These are phyloP conservation scores for Brasenia schreberi DNA, from an alignment of 164 flowering plant genomes.

Conservation along the genomic window DNA sequence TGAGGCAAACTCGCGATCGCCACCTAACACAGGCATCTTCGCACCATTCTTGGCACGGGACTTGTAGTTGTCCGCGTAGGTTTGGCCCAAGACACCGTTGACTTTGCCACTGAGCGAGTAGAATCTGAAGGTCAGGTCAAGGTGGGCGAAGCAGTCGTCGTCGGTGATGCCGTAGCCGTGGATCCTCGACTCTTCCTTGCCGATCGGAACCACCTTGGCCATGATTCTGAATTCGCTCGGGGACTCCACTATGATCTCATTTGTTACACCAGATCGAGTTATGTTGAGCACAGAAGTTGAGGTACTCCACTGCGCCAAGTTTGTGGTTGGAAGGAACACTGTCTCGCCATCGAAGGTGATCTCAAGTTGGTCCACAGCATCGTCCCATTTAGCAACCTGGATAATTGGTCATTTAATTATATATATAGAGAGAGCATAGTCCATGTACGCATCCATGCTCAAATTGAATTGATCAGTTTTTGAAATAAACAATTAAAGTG, in stretches of 20 bases:
- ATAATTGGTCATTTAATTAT: neutral
- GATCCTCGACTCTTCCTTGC: neutral
- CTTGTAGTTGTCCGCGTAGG: neutral
- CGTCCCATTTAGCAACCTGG: constrained; percentile 12
- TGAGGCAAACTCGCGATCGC: constrained; percentile 2
- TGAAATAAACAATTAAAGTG: too few relatives aligned
- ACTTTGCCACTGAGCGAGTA: neutral
- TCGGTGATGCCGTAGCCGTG: constrained; percentile 29
- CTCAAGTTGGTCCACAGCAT: constrained; percentile 11
- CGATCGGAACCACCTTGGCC: constrained; percentile 4
- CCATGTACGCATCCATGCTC: too few relatives aligned
- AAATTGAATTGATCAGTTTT: too few relatives aligned
- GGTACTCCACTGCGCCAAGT: constrained; percentile 7
- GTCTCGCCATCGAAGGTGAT: constrained; percentile 10
- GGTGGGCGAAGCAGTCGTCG: constrained; percentile 57
- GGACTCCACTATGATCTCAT: constrained; percentile 6
- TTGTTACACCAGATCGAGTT: constrained; percentile 7
- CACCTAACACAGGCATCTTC: constrained; percentile 1
- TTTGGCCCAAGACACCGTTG: constrained; percentile 3
- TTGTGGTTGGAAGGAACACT: constrained; percentile 3
- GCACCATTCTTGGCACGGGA: neutral
- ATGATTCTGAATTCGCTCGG: constrained; percentile 2
- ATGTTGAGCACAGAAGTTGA: constrained; percentile 1
- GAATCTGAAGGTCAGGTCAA: neutral
- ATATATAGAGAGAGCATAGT: too few relatives aligned